Percentiles rank a stretch among this genome's conserved stretches.
Conservation (phyloP, 305 asterid genomes). For the Salvia sclarea region DNA sequence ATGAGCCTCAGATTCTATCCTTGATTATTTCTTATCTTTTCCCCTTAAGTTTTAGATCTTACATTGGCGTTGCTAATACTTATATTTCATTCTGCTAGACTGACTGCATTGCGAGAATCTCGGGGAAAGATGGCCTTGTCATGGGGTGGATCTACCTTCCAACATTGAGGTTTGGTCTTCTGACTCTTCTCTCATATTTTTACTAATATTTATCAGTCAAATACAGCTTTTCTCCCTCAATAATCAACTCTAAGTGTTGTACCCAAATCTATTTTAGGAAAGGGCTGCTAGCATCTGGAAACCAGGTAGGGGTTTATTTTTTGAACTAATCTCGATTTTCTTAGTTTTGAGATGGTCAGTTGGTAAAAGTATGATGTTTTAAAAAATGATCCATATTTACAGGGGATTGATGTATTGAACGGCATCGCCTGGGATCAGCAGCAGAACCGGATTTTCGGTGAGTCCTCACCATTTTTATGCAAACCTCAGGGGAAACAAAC, state of each 20-base stretch:
- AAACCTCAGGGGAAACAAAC: neutral
- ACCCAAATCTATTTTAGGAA: constrained; percentile 44
- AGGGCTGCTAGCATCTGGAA: constrained; percentile 50
- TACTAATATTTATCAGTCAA: neutral
- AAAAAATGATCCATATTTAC: constrained; percentile 26
- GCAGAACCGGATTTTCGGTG: constrained; percentile 54
- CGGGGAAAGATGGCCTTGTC: constrained; percentile 59
- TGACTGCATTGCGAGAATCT: constrained; percentile 92
- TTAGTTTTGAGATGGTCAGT: neutral
- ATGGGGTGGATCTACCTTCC: constrained; percentile 89
- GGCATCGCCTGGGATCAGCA: constrained; percentile 77
- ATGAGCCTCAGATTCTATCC: constrained; percentile 11
- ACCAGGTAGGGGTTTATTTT: constrained; percentile 40
- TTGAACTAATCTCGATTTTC: neutral
- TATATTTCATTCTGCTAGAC: constrained; percentile 49
- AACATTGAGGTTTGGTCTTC: constrained; percentile 55
- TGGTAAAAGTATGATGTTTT: neutral
- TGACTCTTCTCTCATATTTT: constrained; percentile 6
- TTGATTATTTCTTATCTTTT: neutral
- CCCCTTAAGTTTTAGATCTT: neutral
- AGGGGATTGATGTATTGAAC: constrained; percentile 62
- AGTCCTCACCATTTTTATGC: constrained; percentile 22
- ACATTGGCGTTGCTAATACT: neutral
- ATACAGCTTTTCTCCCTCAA: neutral
- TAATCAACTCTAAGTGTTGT: constrained; percentile 10